These are phyloP conservation scores for Hypoxylon rubiginosum DNA, from an alignment of 2,329 filamentous ascomycete species.

Conservation along the genomic window DNA sequence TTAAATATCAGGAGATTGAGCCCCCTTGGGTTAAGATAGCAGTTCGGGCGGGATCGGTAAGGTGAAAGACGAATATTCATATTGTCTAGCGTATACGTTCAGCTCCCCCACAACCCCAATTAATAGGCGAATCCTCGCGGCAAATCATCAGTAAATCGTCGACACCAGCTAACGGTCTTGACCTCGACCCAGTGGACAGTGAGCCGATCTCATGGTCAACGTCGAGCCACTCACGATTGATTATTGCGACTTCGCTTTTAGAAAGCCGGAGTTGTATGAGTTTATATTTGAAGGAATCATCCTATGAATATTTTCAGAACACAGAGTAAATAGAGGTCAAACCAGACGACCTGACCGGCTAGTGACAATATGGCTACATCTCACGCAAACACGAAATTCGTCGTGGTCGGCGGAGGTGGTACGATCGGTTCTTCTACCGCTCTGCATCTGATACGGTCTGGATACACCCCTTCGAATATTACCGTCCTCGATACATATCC, in stretches of 20 bases:
- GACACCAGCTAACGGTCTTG: conserved; percentile 16
- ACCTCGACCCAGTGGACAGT: conserved; percentile 5
- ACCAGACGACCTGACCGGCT: not conserved
- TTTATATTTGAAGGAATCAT: conserved; percentile 15
- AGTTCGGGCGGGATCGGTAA: conserved; percentile 18
- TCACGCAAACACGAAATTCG: conserved; percentile 47
- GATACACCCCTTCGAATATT: conserved; percentile 59
- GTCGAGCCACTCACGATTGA: conserved; percentile 27
- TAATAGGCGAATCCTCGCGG: conserved; percentile 20
- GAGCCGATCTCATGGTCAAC: conserved; percentile 22
- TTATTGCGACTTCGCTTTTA: conserved; percentile 24
- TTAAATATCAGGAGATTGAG: not conserved
- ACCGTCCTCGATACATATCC: conserved; percentile 62
- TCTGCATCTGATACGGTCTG: conserved; percentile 58
- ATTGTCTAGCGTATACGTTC: conserved; percentile 6
- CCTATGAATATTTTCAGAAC: not conserved
- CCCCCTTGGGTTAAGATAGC: conserved; percentile 35
- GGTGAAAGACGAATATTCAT: conserved; percentile 3
- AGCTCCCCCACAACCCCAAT: conserved; percentile 29
- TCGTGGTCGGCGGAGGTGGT: conserved; percentile 63
- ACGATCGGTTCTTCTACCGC: conserved; percentile 63
- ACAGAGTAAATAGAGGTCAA: not conserved
- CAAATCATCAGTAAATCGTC: conserved; percentile 29
- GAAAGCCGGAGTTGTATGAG: not conserved
- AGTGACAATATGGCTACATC: conserved; percentile 42